Conservation (phyloP, 108 stramenopile species). For the Cyclostephanos invisitatus region DNA sequence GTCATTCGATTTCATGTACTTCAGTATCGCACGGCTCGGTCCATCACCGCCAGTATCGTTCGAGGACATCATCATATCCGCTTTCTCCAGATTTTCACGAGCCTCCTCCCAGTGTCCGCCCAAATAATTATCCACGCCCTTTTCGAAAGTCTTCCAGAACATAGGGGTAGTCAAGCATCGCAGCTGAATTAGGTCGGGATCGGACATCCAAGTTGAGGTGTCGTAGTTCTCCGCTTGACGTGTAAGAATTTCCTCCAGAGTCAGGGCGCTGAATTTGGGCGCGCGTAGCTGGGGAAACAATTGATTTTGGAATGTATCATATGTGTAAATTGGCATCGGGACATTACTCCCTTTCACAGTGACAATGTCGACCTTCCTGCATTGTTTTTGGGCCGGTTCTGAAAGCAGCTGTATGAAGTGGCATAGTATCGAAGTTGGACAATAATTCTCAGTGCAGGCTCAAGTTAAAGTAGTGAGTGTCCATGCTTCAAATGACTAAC, state of each 20-base stretch:
- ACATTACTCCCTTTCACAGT: constrained; percentile 85
- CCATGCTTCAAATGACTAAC: constrained; percentile 21
- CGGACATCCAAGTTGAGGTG: constrained; percentile 67
- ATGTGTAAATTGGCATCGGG: constrained; percentile 74
- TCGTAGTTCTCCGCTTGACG: constrained; percentile 70
- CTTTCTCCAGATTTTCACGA: constrained; percentile 52
- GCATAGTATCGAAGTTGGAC: not conserved
- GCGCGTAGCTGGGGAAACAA: constrained; percentile 74
- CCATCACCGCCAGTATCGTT: constrained; percentile 85
- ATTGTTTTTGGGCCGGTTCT: constrained; percentile 55
- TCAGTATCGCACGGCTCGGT: constrained; percentile 73
- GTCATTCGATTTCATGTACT: constrained; percentile 65
- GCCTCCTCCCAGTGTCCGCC: constrained; percentile 80
- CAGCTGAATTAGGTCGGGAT: constrained; percentile 82
- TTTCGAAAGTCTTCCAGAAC: constrained; percentile 66
- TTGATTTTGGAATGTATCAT: constrained; percentile 73
- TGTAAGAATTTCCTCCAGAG: constrained; percentile 43
- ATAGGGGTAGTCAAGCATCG: constrained; percentile 77
- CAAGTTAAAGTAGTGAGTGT: not conserved
- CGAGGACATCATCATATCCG: constrained; percentile 82
- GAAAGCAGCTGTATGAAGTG: constrained; percentile 59
- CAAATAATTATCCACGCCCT: constrained; percentile 70
- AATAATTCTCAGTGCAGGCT: not conserved
- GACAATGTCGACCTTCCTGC: constrained; percentile 77
- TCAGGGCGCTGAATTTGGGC: constrained; percentile 71